Base-by-base conservation (phyloP, 768 basidiomycete genomes). In the Serendipita indica region DNA sequence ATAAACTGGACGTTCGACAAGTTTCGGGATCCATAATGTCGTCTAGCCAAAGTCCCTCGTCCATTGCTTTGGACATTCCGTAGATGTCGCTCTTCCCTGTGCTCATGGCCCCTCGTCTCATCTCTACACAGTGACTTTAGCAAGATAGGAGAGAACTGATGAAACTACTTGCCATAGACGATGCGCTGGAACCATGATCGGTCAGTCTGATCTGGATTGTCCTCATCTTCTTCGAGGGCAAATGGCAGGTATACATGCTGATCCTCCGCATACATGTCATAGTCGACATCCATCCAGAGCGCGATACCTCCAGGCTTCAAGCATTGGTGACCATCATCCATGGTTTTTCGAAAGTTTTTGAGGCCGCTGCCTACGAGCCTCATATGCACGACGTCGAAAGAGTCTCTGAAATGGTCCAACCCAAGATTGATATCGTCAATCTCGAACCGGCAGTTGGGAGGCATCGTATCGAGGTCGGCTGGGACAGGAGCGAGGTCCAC, bases 101-200 rank as follows among this genome's bases (percentile, higher is more conserved):
- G 22, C 30, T 54, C 49, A 32, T n/a, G 7, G 49, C 49, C 22
- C 49, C 49, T 54, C 49, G 3, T 27, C 49, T 3, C 49, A 54
- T 54, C 30, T 54, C 49, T 54, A 32, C 3, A 54, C 7, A 3
- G 6, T 22, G 10, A 10, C 7, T 4, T 54, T 10, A 54, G 22
- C 30, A 10, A 32, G 10, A 10, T 3, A 7, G 20, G n/a, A 25
- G n/a, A 10, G 22, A 27, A n/a, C 20, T 27, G 49, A 27, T 27
- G 22, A 16, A 27, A 4, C 30, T 22, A 27, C 49, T 16, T 27
- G 30, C 49, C 49, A 54, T 54, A 54, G 16, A 54, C 49, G 30
- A 54, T 54, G 7, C 49, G 49, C 22, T 54, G 49, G 49, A 54
- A 54, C 49, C 49, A 54, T 16, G 49, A 54, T 30, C 49, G 18